Evolutionary conservation across 1,284 basidiomycete species (phyloP).

Genomic region (Ceratobasidium sp.): DNA sequence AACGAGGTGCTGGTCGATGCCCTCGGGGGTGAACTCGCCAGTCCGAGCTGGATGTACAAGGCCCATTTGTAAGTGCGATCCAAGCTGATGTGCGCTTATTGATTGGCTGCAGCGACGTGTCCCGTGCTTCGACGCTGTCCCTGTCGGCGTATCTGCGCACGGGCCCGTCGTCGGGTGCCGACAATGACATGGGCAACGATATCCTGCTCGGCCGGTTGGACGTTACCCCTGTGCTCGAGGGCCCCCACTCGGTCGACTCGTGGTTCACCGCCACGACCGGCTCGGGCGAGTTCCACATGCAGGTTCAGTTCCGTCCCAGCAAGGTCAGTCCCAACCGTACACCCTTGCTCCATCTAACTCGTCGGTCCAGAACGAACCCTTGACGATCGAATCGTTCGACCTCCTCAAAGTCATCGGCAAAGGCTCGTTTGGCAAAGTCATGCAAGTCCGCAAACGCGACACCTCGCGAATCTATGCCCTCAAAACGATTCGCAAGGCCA

Average conservation of each 20-base stretch:
- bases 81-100: constrained; percentile 16
- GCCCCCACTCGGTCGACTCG: constrained; percentile 66
- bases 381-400: constrained; percentile 97
- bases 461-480: constrained; percentile 97
- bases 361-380: constrained; percentile 62
- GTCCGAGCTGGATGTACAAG: constrained; percentile 93
- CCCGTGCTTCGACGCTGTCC: constrained; percentile 86
- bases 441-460: constrained; percentile 99
- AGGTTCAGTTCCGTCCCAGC: constrained; percentile 90
- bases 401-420: constrained; percentile 98
- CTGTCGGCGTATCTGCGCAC: constrained; percentile 89
- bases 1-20: constrained; percentile 98
- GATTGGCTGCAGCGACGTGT: constrained; percentile 74
- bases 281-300: constrained; percentile 91
- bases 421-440: constrained; percentile 94
- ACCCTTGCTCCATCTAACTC: not conserved
- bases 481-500: constrained; percentile 99
- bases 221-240: constrained; percentile 86
- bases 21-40: constrained; percentile 79
- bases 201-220: constrained; percentile 90
- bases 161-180: constrained; percentile 63
- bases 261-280: constrained; percentile 91
- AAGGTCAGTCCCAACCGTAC: constrained; percentile 50
- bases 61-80: constrained; percentile 82
- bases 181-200: constrained; percentile 86